These are phyloP conservation scores for Flammula alnicola DNA, from an alignment of 1,284 basidiomycete species.

Conservation along the genomic window DNA sequence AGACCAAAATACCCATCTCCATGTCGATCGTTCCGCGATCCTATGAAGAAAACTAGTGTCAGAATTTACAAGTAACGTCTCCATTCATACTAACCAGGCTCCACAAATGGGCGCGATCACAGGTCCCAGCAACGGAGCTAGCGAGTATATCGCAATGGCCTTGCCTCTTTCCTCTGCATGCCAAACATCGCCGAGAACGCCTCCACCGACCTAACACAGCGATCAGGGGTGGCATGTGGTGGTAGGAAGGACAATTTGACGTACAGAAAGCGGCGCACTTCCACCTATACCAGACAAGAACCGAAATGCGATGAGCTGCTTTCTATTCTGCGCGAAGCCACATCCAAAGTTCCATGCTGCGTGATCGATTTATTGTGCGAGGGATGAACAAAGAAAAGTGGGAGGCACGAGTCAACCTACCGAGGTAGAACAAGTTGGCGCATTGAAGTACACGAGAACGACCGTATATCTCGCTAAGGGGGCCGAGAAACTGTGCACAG, in stretches of 20 bases:
- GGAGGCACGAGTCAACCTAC: constrained; percentile 39
- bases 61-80: neutral
- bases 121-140: constrained; percentile 66
- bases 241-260: constrained; percentile 17
- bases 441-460: constrained; percentile 57
- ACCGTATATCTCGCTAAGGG: constrained; percentile 48
- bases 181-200: constrained; percentile 74
- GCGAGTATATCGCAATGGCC: constrained; percentile 70
- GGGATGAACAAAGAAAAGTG: no score
- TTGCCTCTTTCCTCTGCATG: constrained; percentile 65
- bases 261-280: constrained; percentile 64
- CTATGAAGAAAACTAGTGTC: constrained; percentile 29
- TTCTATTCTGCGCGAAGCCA: constrained; percentile 62
- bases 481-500: constrained; percentile 44
- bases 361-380: neutral
- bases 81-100: constrained; percentile 46
- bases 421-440: constrained; percentile 64
- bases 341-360: constrained; percentile 69
- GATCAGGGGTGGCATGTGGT: neutral
- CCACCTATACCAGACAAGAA: constrained; percentile 68
- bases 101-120: constrained; percentile 69
- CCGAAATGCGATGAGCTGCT: constrained; percentile 66
- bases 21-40: constrained; percentile 62
- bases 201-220: constrained; percentile 58
- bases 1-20: constrained; percentile 73